phyloP scores from a whole-genome alignment of 2,329 filamentous ascomycete species.

The Hypoxylon sp. region DNA sequence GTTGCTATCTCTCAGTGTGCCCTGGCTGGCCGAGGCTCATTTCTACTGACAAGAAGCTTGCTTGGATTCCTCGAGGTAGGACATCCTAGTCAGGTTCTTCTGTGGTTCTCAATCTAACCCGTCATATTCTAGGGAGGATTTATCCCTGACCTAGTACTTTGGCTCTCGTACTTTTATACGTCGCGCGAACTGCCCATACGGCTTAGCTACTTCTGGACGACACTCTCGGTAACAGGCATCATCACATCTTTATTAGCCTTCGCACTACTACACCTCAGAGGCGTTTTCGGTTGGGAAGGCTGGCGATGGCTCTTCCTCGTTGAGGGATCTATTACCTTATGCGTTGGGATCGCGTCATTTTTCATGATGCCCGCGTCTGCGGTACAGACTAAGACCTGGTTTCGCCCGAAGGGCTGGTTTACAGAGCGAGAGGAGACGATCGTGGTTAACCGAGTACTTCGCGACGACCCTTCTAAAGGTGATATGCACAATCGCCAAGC shows the following conservation, averaged over 20 bases:
- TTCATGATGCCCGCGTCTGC: constrained; percentile 67
- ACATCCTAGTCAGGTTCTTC: not conserved
- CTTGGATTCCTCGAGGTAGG: constrained; percentile 52
- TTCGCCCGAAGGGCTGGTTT: constrained; percentile 69
- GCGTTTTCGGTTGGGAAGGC: constrained; percentile 57
- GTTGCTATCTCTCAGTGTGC: constrained; percentile 52
- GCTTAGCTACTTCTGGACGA: constrained; percentile 59
- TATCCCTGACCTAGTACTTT: constrained; percentile 55
- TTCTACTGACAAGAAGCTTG: constrained; percentile 48
- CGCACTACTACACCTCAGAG: constrained; percentile 57
- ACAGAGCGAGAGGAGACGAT: constrained; percentile 70
- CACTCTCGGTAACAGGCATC: constrained; percentile 54
- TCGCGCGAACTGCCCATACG: constrained; percentile 58
- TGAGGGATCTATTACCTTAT: constrained; percentile 68
- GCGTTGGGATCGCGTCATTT: constrained; percentile 65
- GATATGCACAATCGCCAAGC: constrained; percentile 72
- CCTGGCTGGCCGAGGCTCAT: constrained; percentile 48
- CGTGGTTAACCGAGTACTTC: constrained; percentile 69
- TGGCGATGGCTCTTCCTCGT: constrained; percentile 69
- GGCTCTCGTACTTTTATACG: constrained; percentile 56
- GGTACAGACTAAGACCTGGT: constrained; percentile 65
- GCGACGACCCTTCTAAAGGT: constrained; percentile 72
- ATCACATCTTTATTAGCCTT: constrained; percentile 57
- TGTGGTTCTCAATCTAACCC: constrained; percentile 15
- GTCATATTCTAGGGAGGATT: constrained; percentile 51